Evolutionary conservation across 2,329 filamentous ascomycete species (phyloP), one percentile per base, ranked within the genome.

Genomic region (Xylariaceae sp.): DNA sequence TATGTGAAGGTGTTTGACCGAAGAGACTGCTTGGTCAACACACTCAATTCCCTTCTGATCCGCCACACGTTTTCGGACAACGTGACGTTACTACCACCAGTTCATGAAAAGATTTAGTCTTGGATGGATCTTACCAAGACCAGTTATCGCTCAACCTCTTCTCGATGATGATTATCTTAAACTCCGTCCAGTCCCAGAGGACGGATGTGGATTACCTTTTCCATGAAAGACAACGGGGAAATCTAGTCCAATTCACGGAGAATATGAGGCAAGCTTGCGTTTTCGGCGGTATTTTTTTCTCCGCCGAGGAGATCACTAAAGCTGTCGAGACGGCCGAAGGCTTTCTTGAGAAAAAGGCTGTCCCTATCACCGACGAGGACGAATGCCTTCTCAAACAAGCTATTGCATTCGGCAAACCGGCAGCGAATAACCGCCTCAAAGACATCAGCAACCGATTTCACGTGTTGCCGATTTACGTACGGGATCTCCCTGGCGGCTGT

Each of bases 141-240:
- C 89, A 85, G 64, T 70, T 96, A 7, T 89, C 86, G 0, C 77
- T 91, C 30, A 96, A 96, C 61, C 72, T 95, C 1, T 96, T 96
- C 66, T 81, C 89, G 0, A 87, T 94, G 71, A 84, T 89, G 66
- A 82, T 96, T 46, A 85, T 88, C 1, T 86, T 89, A 61, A 97
- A 97, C 66, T 85, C 90, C 0, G 84, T 97, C 0, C 91, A 91
- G 29, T 96, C 91, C 4, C 89, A 96, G 66, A 78, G 91, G 8
- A 84, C 80, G 0, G 92, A 92, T 63, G 76, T 81, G 53, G 91
- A 96, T 67, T 96, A 96, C 67, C 86, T 97, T 60, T 96, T 96
- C 63, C 88, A 96, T 63, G 80, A 82, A 0, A 83, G 80, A 9
- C 91, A 91, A 63, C 74, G 80, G 32, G 86, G 84, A 58, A 78